Conservation (phyloP, 768 basidiomycete genomes). For the Rossbeevera mucosa region DNA sequence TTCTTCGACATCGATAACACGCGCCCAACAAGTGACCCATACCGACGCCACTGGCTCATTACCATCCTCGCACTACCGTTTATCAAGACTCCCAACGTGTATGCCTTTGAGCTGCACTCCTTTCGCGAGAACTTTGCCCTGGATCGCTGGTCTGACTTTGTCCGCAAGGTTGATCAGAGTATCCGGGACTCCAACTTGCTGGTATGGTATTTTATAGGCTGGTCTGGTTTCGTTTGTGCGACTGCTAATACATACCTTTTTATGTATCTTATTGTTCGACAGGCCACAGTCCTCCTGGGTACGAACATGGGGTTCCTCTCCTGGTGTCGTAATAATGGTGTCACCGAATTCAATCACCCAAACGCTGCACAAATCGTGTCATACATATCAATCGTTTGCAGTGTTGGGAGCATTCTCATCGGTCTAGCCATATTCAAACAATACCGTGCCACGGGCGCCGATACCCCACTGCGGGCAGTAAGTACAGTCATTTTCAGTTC, state of each 20-base stretch:
- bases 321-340: constrained; percentile 12
- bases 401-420: constrained; percentile 26
- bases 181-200: constrained; percentile 31
- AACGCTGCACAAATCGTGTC: constrained; percentile 22
- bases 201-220: constrained; percentile 10
- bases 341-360: constrained; percentile 4
- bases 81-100: constrained; percentile 25
- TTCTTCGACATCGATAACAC: constrained; percentile 28
- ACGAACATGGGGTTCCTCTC: constrained; percentile 22
- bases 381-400: constrained; percentile 29
- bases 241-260: not conserved
- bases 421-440: constrained; percentile 32
- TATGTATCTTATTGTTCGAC: not conserved
- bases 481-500: not conserved
- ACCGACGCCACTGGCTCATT: constrained; percentile 18
- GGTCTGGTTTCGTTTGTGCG: not conserved
- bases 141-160: constrained; percentile 26
- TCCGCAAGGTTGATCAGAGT: constrained; percentile 27
- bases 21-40: constrained; percentile 8
- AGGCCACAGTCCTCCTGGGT: constrained; percentile 29
- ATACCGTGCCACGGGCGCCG: constrained; percentile 30
- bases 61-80: constrained; percentile 20
- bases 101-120: constrained; percentile 25
- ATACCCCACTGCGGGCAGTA: constrained; percentile 30
- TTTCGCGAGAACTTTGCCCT: constrained; percentile 26